Base-by-base conservation (phyloP, 1,284 basidiomycete genomes). In the Marasmius fiardii region DNA sequence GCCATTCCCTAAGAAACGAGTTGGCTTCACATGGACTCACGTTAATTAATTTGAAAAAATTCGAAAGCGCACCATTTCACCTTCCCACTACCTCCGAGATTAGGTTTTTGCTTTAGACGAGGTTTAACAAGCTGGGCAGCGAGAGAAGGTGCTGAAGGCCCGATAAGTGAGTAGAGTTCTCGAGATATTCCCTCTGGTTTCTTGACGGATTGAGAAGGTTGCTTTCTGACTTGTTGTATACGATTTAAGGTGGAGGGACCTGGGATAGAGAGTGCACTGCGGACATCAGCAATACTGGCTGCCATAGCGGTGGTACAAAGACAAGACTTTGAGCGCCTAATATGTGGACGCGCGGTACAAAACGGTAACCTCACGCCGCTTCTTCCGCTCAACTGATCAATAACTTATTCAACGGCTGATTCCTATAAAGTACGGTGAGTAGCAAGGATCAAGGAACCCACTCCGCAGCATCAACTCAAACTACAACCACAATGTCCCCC, bases 151-250 rank as follows among this genome's bases (percentile, higher is more conserved):
- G 90, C 89, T 55, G 93, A 92, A 62, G 93, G 87, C 18, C 96
- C 97, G 61, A 99, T 96, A 58, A 99, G 83, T 0, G 92, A 88
- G 71, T 92, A 98, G 2, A 99, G 80, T 71, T 98, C 95, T 61
- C 95, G 80, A 0, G 93, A 90, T 61, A 98, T 96, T 23, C 95
- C 96, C 33, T 94, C 92, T 1, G 90, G 90, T 70, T 92, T 93
- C 64, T 80, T 78, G 2, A 76, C 58, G 0, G 75, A 63, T 18
- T 65, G 58, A 7, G 73, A 63, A 21, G 69, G 41, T 43, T 71
- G 71, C 59, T 78, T 80, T 57, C 73, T 76, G 6, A 66, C 68
- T 39, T 76, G 75, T 35, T 70, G 75, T 33, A 72, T 68, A 44
- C 68, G 68, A 39, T 71, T 65, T 12, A 68, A 65, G 33, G 70